phyloP scores from a whole-genome alignment of 192 early-diverging fungal species.

The Coemansia sp. region DNA sequence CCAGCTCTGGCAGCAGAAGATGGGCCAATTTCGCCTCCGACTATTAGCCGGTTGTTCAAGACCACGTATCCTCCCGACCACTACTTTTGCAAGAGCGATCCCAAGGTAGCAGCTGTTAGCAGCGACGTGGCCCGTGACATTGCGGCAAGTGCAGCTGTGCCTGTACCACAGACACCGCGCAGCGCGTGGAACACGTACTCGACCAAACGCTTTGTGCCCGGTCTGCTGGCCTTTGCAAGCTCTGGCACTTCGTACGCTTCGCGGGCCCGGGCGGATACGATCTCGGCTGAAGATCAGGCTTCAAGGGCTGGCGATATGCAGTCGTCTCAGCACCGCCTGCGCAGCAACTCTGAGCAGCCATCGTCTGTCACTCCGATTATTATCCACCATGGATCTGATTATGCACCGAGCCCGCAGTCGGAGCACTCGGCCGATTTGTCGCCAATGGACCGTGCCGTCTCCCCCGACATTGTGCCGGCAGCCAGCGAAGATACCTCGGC shows the following conservation, averaged over 20 bases:
- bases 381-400: conserved; percentile 17
- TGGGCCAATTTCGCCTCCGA: neutral
- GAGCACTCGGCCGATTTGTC: conserved; percentile 13
- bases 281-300: conserved; percentile 13
- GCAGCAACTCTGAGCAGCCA: conserved; percentile 34
- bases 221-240: conserved; percentile 34
- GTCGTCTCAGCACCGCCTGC: neutral
- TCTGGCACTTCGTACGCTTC: conserved; percentile 5
- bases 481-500: neutral
- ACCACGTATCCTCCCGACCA: conserved; percentile 33
- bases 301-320: neutral
- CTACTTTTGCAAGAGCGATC: conserved; percentile 34
- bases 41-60: conserved; percentile 30
- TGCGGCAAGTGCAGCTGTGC: neutral
- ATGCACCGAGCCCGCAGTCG: conserved; percentile 17
- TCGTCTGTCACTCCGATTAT: conserved; percentile 1
- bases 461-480: neutral
- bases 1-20: neutral
- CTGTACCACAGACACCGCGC: conserved; percentile 14
- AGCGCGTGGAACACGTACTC: conserved; percentile 20
- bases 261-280: conserved; percentile 11
- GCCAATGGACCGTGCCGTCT: conserved; percentile 6
- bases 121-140: conserved; percentile 14
- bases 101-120: conserved; percentile 9
- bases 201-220: conserved; percentile 41